Base-by-base conservation (phyloP, 73 alveolate species). In the Tetrahymena malaccensis region DNA sequence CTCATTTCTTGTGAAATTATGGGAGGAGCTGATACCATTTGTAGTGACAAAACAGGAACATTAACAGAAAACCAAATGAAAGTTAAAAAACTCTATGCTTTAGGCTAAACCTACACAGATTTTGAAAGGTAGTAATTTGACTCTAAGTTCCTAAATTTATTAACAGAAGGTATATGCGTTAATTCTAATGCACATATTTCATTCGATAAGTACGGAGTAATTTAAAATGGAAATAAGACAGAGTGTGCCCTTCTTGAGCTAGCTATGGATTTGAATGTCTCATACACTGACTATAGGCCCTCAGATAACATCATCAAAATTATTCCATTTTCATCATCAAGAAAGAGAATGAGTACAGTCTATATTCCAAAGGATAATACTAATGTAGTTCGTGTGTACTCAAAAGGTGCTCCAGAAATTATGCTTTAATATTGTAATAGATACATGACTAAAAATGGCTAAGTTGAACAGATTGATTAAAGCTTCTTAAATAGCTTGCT, bases 21-120 rank as follows among this genome's bases (percentile, higher is more conserved):
- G 99, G 99, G 99, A 10, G 99, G 99, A n/a, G 99, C 99, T 43
- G 97, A 97, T 70, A 97, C 98, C 93, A 98, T 98, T 83, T 98
- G 99, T 96, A 96, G 99, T 38, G 99, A 98, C 95, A 98, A 98
- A 96, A 98, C 99, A 17, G 99, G 99, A 34, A 98, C 99, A 25
- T 97, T 98, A 13, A 98, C 99, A 85, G 97, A 97, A 96, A 99
- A 99, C 58, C 98, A 94, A 94, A 99, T 99, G 99, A 96, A 97
- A 93, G 99, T 99, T 34, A 96, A 96, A 84, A 97, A 97, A 50
- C 55, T 98, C 43, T 98, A 95, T 96, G 93, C 97, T 93, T 99
- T 98, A 96, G 98, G 96, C 35, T 94, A 97, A 94, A 98, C 95
- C 95, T 94, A 43, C 89, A 34, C 34, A 35, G 96, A 35, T 43